Evolutionary conservation across 1,284 basidiomycete species (phyloP), one percentile per base, ranked within the genome.

Genomic region (Leccinum subrobustum): DNA sequence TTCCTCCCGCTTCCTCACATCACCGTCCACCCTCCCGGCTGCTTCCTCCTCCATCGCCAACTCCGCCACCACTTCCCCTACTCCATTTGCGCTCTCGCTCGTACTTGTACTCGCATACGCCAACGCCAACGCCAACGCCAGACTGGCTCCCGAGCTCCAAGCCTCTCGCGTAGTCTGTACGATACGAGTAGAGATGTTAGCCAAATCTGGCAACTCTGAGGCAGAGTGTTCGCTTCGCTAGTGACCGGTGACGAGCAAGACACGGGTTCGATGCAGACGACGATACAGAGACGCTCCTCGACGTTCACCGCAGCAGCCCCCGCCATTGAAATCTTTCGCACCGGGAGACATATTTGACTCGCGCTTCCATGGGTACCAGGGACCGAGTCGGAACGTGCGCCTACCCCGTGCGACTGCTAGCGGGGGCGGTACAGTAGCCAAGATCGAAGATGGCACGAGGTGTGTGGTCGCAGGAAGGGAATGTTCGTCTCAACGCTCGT

Each of bases 391-490:
- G 20, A 83, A 79, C 63, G 85, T 87, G 27, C 83, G 84, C 11
- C 73, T 89, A n/a, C 76, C 79, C 16, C 78, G 85, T 14, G 85
- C 81, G 35, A 82, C 83, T 18, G 75, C 82, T 2, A 76, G 72
- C 60, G 87, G 87, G 39, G 86, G 87, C 52, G 88, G 87, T 1
- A 77, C 83, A 0, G 82, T 92, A 51, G 81, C 88, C 23, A 85
- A 81, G 67, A 86, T 81, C 64, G 84, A 85, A 61, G 89, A 92
- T 65, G 86, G 85, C 1, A 67, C 68, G 33, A 77, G 84, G 64
- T 89, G 87, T 73, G 89, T 83, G 0, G 85, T 91, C 8, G 84
- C 88, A 1, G 89, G 90, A 14, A 85, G 83, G 71, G 89, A 91
- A 77, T 87, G 89, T 91, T 64, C 68, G 84, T 77, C 57, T 31